Evolutionary conservation across 2,329 filamentous ascomycete species (phyloP).

Genomic region (Pestalotiopsis sp.): DNA sequence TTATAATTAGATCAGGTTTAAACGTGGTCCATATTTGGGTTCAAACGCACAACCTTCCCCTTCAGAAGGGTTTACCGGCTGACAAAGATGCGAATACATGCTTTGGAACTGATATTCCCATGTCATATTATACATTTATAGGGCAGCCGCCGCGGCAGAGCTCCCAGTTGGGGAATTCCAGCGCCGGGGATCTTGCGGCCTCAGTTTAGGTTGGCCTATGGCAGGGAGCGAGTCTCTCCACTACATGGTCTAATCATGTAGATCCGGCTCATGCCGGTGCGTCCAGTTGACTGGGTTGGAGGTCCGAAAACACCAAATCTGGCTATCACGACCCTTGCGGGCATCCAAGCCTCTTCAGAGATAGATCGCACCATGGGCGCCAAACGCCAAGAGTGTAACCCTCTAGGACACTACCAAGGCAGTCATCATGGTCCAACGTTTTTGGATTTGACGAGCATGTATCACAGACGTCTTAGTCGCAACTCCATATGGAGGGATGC

Average conservation of each 20-base stretch:
- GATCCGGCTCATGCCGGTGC: slow-evolving; percentile 3
- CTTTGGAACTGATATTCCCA: neutral
- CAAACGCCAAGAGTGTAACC: slow-evolving; percentile 2
- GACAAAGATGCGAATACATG: neutral
- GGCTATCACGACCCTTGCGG: neutral
- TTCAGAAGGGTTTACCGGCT: neutral
- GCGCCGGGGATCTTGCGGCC: neutral
- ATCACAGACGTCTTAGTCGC: neutral
- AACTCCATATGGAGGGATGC: neutral
- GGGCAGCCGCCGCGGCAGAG: neutral
- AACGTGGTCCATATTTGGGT: neutral
- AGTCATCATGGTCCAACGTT: neutral
- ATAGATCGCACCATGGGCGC: neutral
- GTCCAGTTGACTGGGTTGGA: neutral
- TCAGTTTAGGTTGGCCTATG: too few species aligned
- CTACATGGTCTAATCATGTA: neutral
- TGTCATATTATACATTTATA: neutral
- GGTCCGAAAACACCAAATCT: neutral
- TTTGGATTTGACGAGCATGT: neutral
- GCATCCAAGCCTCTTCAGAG: neutral
- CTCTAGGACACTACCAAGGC: neutral
- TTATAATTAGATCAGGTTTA: neutral
- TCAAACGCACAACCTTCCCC: neutral
- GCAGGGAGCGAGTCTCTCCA: neutral
- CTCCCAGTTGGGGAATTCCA: neutral